phyloP scores from a whole-genome alignment of 768 basidiomycete genomes.

The Strobilomyces dryophilus region DNA sequence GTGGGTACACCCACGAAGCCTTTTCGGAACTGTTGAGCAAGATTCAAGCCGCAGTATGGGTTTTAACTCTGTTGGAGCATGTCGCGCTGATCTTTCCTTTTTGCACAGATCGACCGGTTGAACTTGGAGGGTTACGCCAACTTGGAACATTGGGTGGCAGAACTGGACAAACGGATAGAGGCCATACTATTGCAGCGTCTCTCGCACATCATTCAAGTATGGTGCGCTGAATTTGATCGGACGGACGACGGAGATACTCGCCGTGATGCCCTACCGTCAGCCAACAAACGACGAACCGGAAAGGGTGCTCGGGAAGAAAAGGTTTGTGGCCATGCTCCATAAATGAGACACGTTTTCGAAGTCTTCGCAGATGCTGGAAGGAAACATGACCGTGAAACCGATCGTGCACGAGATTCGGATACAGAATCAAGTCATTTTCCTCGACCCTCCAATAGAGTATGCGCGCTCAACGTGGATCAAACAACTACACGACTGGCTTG shows the following conservation, averaged over 20 bases:
- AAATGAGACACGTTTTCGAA: not conserved
- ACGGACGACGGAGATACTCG: slow-evolving; percentile 64
- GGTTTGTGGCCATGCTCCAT: slow-evolving; percentile 35
- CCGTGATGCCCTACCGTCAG: slow-evolving; percentile 45
- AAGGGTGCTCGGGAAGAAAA: slow-evolving; percentile 79
- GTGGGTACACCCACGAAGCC: slow-evolving; percentile 78
- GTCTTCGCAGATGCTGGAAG: slow-evolving; percentile 56
- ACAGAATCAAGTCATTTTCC: slow-evolving; percentile 97
- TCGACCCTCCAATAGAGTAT: slow-evolving; percentile 96
- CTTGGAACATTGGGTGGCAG: slow-evolving; percentile 87
- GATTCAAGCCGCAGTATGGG: slow-evolving; percentile 78
- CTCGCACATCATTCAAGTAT: slow-evolving; percentile 72
- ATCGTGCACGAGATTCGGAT: slow-evolving; percentile 96
- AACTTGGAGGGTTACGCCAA: slow-evolving; percentile 96
- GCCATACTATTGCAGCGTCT: slow-evolving; percentile 72
- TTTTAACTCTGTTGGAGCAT: not conserved
- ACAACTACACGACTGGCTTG: slow-evolving; percentile 88
- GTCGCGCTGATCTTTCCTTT: not conserved
- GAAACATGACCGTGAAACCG: slow-evolving; percentile 72
- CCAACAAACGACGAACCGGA: slow-evolving; percentile 64
- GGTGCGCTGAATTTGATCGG: slow-evolving; percentile 85
- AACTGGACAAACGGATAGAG: slow-evolving; percentile 82
- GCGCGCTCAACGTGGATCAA: slow-evolving; percentile 87
- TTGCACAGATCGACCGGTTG: slow-evolving; percentile 79
- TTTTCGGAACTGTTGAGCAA: slow-evolving; percentile 75